Percentiles rank a stretch among this genome's conserved stretches.
These are phyloP conservation scores for Ehretia macrophylla DNA, from an alignment of 257 asterid species.

Conservation along the genomic window DNA sequence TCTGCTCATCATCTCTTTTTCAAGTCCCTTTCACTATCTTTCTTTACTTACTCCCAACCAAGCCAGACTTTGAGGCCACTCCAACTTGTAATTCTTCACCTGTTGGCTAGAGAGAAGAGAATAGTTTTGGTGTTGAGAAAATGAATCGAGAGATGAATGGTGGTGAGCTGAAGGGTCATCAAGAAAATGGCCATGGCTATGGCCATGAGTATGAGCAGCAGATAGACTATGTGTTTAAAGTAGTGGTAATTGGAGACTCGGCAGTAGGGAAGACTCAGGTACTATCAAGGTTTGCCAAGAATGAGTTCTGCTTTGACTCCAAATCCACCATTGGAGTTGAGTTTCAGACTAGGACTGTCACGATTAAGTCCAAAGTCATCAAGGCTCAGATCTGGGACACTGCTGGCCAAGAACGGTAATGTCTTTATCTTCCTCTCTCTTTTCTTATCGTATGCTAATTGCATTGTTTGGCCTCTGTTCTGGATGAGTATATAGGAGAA, in stretches of 20 bases:
- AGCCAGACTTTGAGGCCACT: neutral
- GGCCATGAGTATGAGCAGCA: conserved; percentile 21
- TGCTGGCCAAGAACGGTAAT: conserved; percentile 80
- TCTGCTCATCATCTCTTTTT: neutral
- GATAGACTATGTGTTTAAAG: conserved; percentile 68
- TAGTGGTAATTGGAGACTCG: conserved; percentile 82
- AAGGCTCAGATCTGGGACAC: conserved; percentile 98
- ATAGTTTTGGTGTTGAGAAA: neutral
- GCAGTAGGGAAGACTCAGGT: conserved; percentile 83
- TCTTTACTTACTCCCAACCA: neutral
- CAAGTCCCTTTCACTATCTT: neutral
- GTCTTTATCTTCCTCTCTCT: neutral
- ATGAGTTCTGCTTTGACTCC: conserved; percentile 64
- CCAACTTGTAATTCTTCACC: neutral
- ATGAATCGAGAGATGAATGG: conserved; percentile 51
- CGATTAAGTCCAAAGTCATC: conserved; percentile 52
- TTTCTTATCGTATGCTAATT: too few species aligned
- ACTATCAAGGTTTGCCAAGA: conserved; percentile 64
- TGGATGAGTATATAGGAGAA: too few species aligned
- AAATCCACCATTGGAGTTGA: conserved; percentile 84
- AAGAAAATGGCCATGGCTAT: conserved; percentile 1
- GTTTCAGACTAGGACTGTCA: conserved; percentile 64
- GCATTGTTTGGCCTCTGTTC: too few species aligned
- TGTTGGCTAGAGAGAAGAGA: neutral
- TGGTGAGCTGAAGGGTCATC: conserved; percentile 10